Conservation (phyloP, 2,329 filamentous ascomycete genomes). For the Fusarium sp. region DNA sequence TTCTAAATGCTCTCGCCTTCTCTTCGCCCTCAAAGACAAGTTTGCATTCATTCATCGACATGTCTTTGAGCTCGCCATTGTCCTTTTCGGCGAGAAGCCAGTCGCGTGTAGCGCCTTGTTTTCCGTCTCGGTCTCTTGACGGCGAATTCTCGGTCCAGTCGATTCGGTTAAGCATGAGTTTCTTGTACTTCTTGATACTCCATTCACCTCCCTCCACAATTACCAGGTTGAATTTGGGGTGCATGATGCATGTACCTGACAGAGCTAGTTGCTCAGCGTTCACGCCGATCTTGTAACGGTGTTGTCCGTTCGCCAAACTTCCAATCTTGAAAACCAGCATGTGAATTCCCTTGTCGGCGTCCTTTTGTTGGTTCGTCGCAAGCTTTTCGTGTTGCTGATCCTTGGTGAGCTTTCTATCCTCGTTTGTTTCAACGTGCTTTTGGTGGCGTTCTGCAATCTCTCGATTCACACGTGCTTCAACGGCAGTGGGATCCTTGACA, state of each 20-base stretch:
- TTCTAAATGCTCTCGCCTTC: conserved; percentile 82
- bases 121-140: conserved; percentile 70
- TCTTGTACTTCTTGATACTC: conserved; percentile 86
- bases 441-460: conserved; percentile 90
- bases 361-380: conserved; percentile 82
- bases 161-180: conserved; percentile 92
- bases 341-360: conserved; percentile 86
- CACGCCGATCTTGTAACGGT: conserved; percentile 91
- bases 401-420: conserved; percentile 87
- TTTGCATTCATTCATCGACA: conserved; percentile 83
- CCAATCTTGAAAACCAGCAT: conserved; percentile 90
- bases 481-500: conserved; percentile 96
- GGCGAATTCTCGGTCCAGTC: conserved; percentile 92
- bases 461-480: conserved; percentile 91
- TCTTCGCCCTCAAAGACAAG: conserved; percentile 93
- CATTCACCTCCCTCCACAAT: conserved; percentile 92
- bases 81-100: conserved; percentile 87
- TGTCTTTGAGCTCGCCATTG: conserved; percentile 80
- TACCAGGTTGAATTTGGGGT: conserved; percentile 88
- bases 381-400: conserved; percentile 90
- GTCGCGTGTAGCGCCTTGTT: conserved; percentile 70
- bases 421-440: conserved; percentile 81
- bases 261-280: conserved; percentile 91
- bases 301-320: conserved; percentile 89
- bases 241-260: conserved; percentile 90